These are phyloP conservation scores for Jamesozyma jinghongensis DNA, from an alignment of 805 yeast genomes.

Conservation along the genomic window DNA sequence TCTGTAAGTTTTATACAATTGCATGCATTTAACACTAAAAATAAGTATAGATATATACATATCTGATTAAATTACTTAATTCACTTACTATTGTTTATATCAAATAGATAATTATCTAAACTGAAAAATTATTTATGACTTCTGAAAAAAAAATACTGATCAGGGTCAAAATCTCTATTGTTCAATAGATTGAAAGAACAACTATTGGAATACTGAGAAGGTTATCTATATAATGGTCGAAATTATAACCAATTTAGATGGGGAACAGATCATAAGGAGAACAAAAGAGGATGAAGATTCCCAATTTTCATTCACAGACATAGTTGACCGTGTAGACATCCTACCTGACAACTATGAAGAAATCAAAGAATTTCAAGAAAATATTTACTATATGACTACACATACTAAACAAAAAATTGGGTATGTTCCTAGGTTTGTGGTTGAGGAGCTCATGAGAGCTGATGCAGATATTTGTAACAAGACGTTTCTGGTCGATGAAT, in stretches of 20 bases:
- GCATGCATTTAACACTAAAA: neutral
- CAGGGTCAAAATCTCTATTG: no score
- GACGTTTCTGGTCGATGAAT: constrained; percentile 27
- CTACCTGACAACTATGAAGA: constrained; percentile 19
- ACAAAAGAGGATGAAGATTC: constrained; percentile 15
- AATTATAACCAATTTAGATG: constrained; percentile 8
- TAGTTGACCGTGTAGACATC: constrained; percentile 24
- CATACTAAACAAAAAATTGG: constrained; percentile 35
- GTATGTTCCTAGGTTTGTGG: constrained; percentile 31
- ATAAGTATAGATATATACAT: neutral
- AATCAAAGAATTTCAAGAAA: constrained; percentile 12
- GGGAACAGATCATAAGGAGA: constrained; percentile 18
- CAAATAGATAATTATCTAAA: neutral
- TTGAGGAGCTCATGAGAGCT: constrained; percentile 23
- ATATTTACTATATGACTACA: constrained; percentile 30
- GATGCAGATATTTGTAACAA: constrained; percentile 7
- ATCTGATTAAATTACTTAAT: no score
- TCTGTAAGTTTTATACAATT: constrained; percentile 13
- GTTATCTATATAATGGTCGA: constrained; percentile 12
- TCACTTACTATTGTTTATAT: no score
- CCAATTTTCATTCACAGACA: constrained; percentile 19
- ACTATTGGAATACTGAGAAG: no score
- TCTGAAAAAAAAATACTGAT: no score
- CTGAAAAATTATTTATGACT: neutral
- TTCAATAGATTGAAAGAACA: no score